Base-by-base conservation (phyloP, 345 rosid genomes). In the Citrus mangshanensis region DNA sequence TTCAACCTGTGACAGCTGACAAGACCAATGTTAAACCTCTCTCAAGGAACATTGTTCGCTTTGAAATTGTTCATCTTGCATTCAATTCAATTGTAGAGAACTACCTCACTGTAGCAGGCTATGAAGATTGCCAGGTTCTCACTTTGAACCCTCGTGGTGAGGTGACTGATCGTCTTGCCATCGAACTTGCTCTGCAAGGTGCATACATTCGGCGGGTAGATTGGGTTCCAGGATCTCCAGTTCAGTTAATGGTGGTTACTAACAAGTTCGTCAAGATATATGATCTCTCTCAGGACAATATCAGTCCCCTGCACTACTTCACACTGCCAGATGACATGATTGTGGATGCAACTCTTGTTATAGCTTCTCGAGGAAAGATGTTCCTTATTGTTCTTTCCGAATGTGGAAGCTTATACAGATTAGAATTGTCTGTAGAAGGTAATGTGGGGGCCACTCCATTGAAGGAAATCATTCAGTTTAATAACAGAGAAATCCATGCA, bases 161-260 rank as follows among this genome's bases (percentile, higher is more conserved):
- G 85, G 97, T 96, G 72, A 91, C 89, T 37, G 99, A 96, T 78
- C 93, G 99, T 81, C 97, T 96, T 82, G 95, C 98, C 77, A 88
- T 96, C 77, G 98, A 94, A 83, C 99, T 96, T 86, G 97, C 97
- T 80, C 75, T 94, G 73, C 97, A 96, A 87, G 98, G 95, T 87
- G 96, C 98, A 77, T 91, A 93, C 75, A 89, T 96, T 78, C 91
- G 97, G 84, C 85, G 89, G 66, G 87, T 96, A 70, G 97, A 89
- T 73, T 96, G 99, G 99, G 98, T 96, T 81, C 93, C 95, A 70
- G 97, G 94, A 84, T 96, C 98, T 80, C 98, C 91, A 82, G 98
- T 94, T 86, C 97, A 91, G 78, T 85, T 96, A 78, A 88, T 91
- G 91, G 95, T 93, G 77, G 95, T 91, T 74, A 89, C 99, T 73